Evolutionary conservation across 768 basidiomycete genomes (phyloP).

Genomic region (Bullera alba): DNA sequence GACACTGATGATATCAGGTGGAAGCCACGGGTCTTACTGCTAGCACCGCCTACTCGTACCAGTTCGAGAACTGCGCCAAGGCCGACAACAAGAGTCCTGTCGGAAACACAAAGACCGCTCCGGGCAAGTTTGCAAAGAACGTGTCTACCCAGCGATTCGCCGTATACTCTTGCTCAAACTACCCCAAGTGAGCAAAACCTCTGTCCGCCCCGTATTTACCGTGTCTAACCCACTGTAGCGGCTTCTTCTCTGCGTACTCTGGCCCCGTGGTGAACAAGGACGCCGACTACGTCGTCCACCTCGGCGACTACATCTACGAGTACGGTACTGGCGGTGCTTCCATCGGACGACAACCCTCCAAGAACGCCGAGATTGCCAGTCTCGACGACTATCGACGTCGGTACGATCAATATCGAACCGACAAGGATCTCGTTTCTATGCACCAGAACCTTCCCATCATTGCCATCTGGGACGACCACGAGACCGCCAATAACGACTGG

Average conservation of each 20-base stretch:
- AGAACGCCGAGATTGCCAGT: slow-evolving; percentile 56
- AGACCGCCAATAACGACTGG: slow-evolving; percentile 58
- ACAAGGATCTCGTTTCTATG: slow-evolving; percentile 50
- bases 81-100: slow-evolving; percentile 50
- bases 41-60: slow-evolving; percentile 56
- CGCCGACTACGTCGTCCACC: slow-evolving; percentile 54
- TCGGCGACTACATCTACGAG: slow-evolving; percentile 52
- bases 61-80: slow-evolving; percentile 56
- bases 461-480: slow-evolving; percentile 46
- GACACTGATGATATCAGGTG: slow-evolving; percentile 34
- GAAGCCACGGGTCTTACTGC: slow-evolving; percentile 54
- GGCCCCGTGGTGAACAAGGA: slow-evolving; percentile 54
- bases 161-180: slow-evolving; percentile 58
- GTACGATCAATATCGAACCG: slow-evolving; percentile 54
- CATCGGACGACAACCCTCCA: slow-evolving; percentile 51
- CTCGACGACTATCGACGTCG: slow-evolving; percentile 49
- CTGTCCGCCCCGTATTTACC: background rate
- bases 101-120: slow-evolving; percentile 54
- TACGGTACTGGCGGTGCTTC: slow-evolving; percentile 46
- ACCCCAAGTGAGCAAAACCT: slow-evolving; percentile 24
- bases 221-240: slow-evolving; percentile 29
- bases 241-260: slow-evolving; percentile 60
- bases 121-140: slow-evolving; percentile 50
- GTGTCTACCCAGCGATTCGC: slow-evolving; percentile 58
- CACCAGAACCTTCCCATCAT: slow-evolving; percentile 56